Evolutionary conservation across 305 asterid genomes (phyloP).

Genomic region (Fraxinus albicans): DNA sequence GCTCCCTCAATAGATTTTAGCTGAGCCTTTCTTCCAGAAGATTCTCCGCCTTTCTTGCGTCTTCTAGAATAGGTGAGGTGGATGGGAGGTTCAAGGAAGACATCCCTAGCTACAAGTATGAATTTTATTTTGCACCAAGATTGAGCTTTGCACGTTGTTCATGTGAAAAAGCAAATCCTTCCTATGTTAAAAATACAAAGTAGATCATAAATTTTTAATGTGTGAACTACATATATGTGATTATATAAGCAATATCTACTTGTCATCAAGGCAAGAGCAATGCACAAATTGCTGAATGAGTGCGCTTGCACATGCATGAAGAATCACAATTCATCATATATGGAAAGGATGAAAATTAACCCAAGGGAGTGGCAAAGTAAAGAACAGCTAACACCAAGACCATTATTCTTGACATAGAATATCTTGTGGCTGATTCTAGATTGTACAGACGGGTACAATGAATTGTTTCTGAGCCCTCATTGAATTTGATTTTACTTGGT

Average conservation of each 20-base stretch:
- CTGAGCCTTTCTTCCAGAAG: too few relatives aligned
- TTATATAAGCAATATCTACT: slow-evolving; percentile 13
- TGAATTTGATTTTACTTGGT: too few relatives aligned
- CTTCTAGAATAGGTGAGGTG: too few relatives aligned
- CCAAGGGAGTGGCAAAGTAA: too few relatives aligned
- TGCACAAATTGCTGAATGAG: slow-evolving; percentile 56
- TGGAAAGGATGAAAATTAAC: slow-evolving; percentile 8
- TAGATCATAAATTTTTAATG: background rate
- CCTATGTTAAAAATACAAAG: slow-evolving; percentile 31
- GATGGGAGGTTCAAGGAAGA: too few relatives aligned
- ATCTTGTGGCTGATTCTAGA: too few relatives aligned
- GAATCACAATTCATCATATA: slow-evolving; percentile 48
- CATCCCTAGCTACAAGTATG: slow-evolving; percentile 58
- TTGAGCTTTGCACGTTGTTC: slow-evolving; percentile 62
- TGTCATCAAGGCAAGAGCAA: slow-evolving; percentile 57
- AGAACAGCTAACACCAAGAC: background rate
- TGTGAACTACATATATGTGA: background rate
- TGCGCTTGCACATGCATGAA: slow-evolving; percentile 62
- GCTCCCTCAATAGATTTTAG: too few relatives aligned
- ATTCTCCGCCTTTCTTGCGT: too few relatives aligned
- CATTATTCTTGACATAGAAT: background rate
- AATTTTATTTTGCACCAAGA: slow-evolving; percentile 51
- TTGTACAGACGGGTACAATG: too few relatives aligned
- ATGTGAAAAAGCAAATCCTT: slow-evolving; percentile 65
- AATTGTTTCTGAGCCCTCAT: too few relatives aligned